Evolutionary conservation across 2,329 filamentous ascomycete species (phyloP).

Genomic region (Penicillium sp.): DNA sequence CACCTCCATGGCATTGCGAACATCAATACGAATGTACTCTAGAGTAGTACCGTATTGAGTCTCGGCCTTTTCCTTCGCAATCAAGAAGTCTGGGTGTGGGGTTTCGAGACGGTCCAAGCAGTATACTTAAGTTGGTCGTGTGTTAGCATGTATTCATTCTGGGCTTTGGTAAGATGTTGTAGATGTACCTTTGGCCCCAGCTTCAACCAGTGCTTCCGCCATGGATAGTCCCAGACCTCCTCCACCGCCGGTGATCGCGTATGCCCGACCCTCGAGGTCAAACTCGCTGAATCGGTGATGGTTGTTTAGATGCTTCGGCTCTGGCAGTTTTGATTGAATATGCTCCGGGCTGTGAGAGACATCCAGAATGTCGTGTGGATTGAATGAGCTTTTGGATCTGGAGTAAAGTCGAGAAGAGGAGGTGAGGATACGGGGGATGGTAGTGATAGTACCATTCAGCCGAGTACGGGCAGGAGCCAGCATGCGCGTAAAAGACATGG

Average conservation of each 20-base stretch:
- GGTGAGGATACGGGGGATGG: slow-evolving; percentile 4
- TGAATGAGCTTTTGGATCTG: slow-evolving; percentile 17
- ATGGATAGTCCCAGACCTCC: slow-evolving; percentile 48
- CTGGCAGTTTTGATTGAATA: slow-evolving; percentile 35
- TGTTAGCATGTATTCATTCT: background rate
- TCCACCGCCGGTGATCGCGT: slow-evolving; percentile 46
- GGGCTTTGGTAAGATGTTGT: background rate
- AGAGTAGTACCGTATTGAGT: slow-evolving; percentile 42
- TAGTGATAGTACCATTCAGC: slow-evolving; percentile 6
- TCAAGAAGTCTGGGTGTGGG: slow-evolving; percentile 47
- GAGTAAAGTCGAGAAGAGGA: slow-evolving; percentile 21
- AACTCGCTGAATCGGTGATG: slow-evolving; percentile 45
- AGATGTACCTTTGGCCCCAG: slow-evolving; percentile 46
- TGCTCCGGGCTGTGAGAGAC: slow-evolving; percentile 24
- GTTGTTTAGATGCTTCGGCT: slow-evolving; percentile 22
- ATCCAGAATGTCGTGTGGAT: slow-evolving; percentile 16
- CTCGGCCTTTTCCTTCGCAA: slow-evolving; percentile 39
- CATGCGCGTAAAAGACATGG: slow-evolving; percentile 17
- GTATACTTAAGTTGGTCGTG: slow-evolving; percentile 37
- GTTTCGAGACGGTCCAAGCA: slow-evolving; percentile 49
- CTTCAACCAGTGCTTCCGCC: slow-evolving; percentile 50
- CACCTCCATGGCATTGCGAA: slow-evolving; percentile 41
- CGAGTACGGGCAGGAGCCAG: slow-evolving; percentile 13
- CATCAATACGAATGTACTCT: slow-evolving; percentile 51
- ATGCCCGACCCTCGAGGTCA: slow-evolving; percentile 44